Base-by-base conservation (phyloP, 2,329 filamentous ascomycete species). In the Penicillium sp. region DNA sequence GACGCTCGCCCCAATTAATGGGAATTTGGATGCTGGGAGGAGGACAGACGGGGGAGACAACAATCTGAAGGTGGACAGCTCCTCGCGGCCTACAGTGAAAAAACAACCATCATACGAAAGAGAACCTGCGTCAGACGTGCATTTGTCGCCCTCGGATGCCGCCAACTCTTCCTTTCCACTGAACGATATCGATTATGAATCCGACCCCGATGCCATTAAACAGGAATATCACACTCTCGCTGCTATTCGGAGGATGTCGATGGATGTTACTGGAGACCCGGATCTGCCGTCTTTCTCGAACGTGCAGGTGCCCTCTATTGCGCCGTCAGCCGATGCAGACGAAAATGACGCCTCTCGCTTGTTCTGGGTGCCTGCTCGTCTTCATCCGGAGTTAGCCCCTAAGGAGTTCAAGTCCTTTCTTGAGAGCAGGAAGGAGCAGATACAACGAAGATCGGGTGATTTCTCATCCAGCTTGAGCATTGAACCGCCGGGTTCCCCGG, bases 331-430 rank as follows among this genome's bases (percentile, higher is more conserved):
- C n/a, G 71, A 72, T 6, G 70, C 69, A 61, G 88, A 95, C 66
- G 91, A 96, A 69, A 88, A 91, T 65, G 93, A 97, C 69, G 85
- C 91, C 7, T 91, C 92, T 2, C 84, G 91, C 60, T 76, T 97
- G 58, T 89, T 97, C 63, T 99, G 94, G 94, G 94, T 99, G 5
- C 94, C 94, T 5, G 94, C 94, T 23, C 85, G 91, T 58, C 82
- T 99, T 26, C 94, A 99, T 66, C 94, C 94, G 0, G 94, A 99
- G 73, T 79, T 99, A 49, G 94, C 94, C 2, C 94, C 94, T 1
- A 91, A 89, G 68, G 94, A 97, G 65, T 99, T 97, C 79, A 97
- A 96, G 73, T 93, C 88, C 1, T 99, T 97, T 64, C 82, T 99
- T 2, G 93, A 99, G 67, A 95, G 92, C 61, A 87, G 92, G 67